A percentile compares a stretch with the other conserved stretches of the same genome.
Evolutionary conservation across 129 eudicot species (phyloP).

Genomic region (Heracleum sosnowskyi): DNA sequence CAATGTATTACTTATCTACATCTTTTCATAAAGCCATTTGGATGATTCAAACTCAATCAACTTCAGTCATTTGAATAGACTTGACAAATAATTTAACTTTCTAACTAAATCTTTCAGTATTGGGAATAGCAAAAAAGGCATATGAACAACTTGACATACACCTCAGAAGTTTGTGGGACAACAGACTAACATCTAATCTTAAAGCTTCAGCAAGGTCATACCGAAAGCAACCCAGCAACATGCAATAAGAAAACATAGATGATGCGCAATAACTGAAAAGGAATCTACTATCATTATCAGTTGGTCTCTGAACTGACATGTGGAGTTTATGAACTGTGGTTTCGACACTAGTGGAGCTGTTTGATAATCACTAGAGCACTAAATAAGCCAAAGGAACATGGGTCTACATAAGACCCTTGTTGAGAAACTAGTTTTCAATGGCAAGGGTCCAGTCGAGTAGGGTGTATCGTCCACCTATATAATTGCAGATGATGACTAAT

Average conservation of each 20-base stretch:
- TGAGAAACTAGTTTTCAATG: background rate
- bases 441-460: background rate
- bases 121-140: background rate
- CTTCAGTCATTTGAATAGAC: background rate
- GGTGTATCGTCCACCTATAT: background rate
- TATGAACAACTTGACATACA: background rate
- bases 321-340: conserved; percentile 6
- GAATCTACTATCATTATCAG: background rate
- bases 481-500: conserved; percentile 5
- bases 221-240: conserved; percentile 9
- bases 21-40: background rate
- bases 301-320: conserved; percentile 4
- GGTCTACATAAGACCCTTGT: conserved; percentile 5
- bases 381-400: conserved; percentile 7
- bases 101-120: background rate
- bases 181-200: conserved; percentile 3
- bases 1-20: background rate
- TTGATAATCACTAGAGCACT: conserved; percentile 5
- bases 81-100: conserved; percentile 5
- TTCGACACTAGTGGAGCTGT: conserved; percentile 9
- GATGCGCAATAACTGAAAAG: conserved; percentile 16
- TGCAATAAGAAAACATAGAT: conserved; percentile 6
- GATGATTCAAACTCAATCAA: background rate
- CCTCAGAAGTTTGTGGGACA: conserved; percentile 9
- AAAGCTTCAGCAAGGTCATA: conserved; percentile 16